A percentile compares a stretch with the other conserved stretches of the same genome.
Evolutionary conservation across 2,329 filamentous ascomycete species (phyloP).

Genomic region (Fusarium haematococcum): DNA sequence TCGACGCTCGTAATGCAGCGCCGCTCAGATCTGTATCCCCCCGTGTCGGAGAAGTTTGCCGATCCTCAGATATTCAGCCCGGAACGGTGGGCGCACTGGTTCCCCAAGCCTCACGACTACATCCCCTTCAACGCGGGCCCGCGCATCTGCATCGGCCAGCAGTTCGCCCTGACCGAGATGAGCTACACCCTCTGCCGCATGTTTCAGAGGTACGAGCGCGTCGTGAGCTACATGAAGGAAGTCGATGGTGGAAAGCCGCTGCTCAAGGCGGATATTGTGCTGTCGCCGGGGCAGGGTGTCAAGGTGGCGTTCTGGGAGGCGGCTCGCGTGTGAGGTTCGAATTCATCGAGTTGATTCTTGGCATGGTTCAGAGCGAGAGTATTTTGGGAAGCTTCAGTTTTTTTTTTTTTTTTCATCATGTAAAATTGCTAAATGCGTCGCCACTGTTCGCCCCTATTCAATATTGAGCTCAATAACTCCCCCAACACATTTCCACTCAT

Average conservation of each 20-base stretch:
- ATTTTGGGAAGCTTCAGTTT: neutral
- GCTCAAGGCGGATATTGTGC: slow-evolving; percentile 70
- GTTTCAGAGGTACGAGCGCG: slow-evolving; percentile 76
- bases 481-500: neutral
- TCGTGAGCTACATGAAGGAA: slow-evolving; percentile 69
- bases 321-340: slow-evolving; percentile 45
- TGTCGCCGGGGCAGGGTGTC: slow-evolving; percentile 70
- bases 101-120: slow-evolving; percentile 76
- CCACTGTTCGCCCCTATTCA: neutral
- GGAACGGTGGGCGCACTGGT: slow-evolving; percentile 74
- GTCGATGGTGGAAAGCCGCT: slow-evolving; percentile 65
- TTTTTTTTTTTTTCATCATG: neutral
- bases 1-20: slow-evolving; percentile 80
- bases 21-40: slow-evolving; percentile 70
- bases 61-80: slow-evolving; percentile 68
- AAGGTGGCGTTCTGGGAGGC: slow-evolving; percentile 67
- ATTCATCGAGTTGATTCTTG: neutral
- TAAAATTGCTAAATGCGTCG: neutral
- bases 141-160: slow-evolving; percentile 81
- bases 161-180: slow-evolving; percentile 85
- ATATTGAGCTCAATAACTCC: neutral
- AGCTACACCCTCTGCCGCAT: slow-evolving; percentile 77
- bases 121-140: slow-evolving; percentile 82
- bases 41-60: slow-evolving; percentile 57
- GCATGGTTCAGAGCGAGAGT: neutral